Evolutionary conservation across 805 yeast species (phyloP).

Genomic region (Yarrowia sp.): DNA sequence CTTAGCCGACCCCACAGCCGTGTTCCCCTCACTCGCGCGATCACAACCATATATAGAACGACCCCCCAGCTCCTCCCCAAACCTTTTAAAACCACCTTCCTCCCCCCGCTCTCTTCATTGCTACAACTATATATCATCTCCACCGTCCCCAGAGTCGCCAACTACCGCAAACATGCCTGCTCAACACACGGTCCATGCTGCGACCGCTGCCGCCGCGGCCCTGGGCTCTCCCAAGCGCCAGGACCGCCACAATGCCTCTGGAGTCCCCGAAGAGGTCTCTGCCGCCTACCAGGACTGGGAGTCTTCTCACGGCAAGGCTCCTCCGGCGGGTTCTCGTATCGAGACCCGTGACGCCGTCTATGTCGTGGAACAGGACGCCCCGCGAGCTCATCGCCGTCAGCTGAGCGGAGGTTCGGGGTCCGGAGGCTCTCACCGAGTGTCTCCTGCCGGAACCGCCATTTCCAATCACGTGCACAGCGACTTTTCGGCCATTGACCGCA

Average conservation of each 20-base stretch:
- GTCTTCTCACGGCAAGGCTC: constrained; percentile 21
- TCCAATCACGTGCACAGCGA: constrained; percentile 20
- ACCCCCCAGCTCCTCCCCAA: not conserved
- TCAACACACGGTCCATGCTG: constrained; percentile 27
- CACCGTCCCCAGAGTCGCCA: not conserved
- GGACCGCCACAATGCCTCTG: constrained; percentile 11
- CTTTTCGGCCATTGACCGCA: constrained; percentile 33
- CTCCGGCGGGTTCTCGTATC: constrained; percentile 28
- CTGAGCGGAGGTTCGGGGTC: constrained; percentile 13
- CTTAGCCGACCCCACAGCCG: no score
- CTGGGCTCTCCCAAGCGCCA: constrained; percentile 22
- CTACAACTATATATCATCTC: constrained; percentile 15
- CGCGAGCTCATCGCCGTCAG: constrained; percentile 24
- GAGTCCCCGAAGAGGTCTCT: constrained; percentile 18
- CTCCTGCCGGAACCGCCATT: constrained; percentile 11
- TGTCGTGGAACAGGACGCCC: constrained; percentile 6
- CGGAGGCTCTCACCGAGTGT: not conserved
- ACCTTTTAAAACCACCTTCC: no score
- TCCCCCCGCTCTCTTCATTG: not conserved
- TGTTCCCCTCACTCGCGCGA: not conserved
- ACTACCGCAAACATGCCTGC: constrained; percentile 4
- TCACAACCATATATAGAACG: not conserved
- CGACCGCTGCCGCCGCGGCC: constrained; percentile 36
- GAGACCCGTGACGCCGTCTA: constrained; percentile 36
- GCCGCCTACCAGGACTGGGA: constrained; percentile 35